Evolutionary conservation across 2,329 filamentous ascomycete genomes (phyloP).

Genomic region (Chrysoporthe puriensis): DNA sequence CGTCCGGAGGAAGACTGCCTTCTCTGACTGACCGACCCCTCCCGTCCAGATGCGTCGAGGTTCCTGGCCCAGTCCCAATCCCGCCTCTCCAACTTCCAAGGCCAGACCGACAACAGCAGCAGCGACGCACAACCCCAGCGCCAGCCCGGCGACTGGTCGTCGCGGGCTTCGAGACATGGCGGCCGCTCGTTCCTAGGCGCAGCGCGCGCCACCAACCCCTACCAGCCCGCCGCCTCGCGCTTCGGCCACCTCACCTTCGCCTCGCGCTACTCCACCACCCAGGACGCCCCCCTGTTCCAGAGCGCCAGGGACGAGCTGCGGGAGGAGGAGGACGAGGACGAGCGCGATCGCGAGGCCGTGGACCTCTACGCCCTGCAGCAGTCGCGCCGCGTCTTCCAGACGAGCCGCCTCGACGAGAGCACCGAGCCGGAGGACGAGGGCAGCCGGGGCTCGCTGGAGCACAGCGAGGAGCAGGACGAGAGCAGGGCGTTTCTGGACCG

Average conservation of each 20-base stretch:
- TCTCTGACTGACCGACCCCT: constrained; percentile 3
- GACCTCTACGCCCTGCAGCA: constrained; percentile 91
- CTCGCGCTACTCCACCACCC: constrained; percentile 70
- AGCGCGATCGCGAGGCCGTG: constrained; percentile 88
- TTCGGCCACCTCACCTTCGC: constrained; percentile 75
- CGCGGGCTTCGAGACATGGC: constrained; percentile 37
- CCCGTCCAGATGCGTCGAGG: constrained; percentile 79
- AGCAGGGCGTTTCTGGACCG: constrained; percentile 50
- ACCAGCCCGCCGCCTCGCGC: constrained; percentile 72
- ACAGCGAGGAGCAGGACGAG: constrained; percentile 54
- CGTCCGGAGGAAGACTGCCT: not conserved
- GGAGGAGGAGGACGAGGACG: constrained; percentile 91
- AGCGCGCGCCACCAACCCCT: constrained; percentile 66
- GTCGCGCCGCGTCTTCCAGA: constrained; percentile 85
- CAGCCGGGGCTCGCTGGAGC: constrained; percentile 59
- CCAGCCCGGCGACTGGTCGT: constrained; percentile 42
- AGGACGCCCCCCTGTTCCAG: constrained; percentile 92
- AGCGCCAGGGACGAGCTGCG: constrained; percentile 87
- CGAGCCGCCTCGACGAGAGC: constrained; percentile 82
- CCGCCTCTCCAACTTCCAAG: constrained; percentile 71
- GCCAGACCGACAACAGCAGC: constrained; percentile 55
- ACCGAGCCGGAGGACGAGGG: constrained; percentile 77
- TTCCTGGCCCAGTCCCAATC: constrained; percentile 98
- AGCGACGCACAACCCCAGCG: constrained; percentile 43
- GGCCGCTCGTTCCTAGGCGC: constrained; percentile 51